These are phyloP conservation scores for Pseudozyma sp. DNA, from an alignment of 1,284 basidiomycete genomes.

Conservation along the genomic window DNA sequence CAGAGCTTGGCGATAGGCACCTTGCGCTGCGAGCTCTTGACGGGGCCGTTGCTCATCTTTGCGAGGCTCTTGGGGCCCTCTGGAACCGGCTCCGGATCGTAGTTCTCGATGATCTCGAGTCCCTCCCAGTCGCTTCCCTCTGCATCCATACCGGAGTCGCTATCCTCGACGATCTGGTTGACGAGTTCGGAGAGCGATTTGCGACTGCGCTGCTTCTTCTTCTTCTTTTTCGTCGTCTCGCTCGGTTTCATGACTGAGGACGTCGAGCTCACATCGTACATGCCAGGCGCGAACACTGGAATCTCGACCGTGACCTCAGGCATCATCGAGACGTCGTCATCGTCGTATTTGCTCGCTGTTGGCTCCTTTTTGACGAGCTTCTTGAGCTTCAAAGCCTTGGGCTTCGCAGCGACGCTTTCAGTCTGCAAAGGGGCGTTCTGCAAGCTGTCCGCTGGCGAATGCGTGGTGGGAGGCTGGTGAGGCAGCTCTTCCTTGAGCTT, in stretches of 20 bases:
- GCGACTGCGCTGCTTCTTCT: constrained; percentile 23
- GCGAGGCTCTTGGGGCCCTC: constrained; percentile 22
- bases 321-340: background rate
- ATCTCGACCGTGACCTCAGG: constrained; percentile 13
- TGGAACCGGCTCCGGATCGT: constrained; percentile 8
- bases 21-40: constrained; percentile 45
- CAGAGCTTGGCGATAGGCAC: constrained; percentile 79
- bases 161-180: constrained; percentile 43
- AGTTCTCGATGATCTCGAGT: constrained; percentile 32
- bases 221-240: constrained; percentile 22
- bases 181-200: constrained; percentile 34
- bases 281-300: background rate
- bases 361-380: constrained; percentile 20
- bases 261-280: background rate
- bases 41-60: constrained; percentile 47
- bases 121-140: constrained; percentile 55
- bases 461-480: constrained; percentile 5
- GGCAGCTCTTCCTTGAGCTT: constrained; percentile 24
- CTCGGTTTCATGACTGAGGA: background rate
- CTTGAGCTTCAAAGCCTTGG: constrained; percentile 10
- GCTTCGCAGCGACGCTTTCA: background rate
- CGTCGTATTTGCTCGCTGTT: constrained; percentile 10
- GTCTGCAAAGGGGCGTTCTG: background rate
- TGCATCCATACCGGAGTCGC: constrained; percentile 45
- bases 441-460: constrained; percentile 9